Percentiles rank a stretch among this genome's conserved stretches.
Conservation (phyloP, 108 stramenopile genomes). For the Cylindrotheca closterium region DNA sequence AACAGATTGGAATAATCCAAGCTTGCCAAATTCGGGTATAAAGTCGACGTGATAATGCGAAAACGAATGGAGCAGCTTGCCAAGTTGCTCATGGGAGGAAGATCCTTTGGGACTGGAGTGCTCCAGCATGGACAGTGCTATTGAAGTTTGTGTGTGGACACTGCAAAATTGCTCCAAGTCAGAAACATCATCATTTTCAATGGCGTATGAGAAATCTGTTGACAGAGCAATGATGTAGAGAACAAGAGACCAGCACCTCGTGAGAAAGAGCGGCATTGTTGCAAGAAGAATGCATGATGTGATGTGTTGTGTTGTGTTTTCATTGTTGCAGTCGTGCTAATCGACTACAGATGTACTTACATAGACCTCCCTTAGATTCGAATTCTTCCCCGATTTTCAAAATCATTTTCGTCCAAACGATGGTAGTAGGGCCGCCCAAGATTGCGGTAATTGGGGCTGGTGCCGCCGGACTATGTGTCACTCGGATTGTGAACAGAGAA, state of each 20-base stretch:
- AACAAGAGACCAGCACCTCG: too few relatives aligned
- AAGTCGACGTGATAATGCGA: not conserved
- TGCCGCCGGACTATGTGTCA: slow-evolving; percentile 71
- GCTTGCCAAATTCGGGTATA: not conserved
- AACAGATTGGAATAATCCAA: not conserved
- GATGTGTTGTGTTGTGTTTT: too few relatives aligned
- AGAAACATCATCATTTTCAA: not conserved
- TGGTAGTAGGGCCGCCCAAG: slow-evolving; percentile 12
- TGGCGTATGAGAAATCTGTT: too few relatives aligned
- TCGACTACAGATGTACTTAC: too few relatives aligned
- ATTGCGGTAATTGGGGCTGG: slow-evolving; percentile 86
- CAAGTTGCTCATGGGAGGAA: not conserved
- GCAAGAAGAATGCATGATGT: too few relatives aligned
- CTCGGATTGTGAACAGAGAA: slow-evolving; percentile 56
- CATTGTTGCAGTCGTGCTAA: too few relatives aligned
- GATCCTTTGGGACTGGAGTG: not conserved
- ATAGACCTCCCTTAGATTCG: too few relatives aligned
- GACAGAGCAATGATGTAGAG: too few relatives aligned
- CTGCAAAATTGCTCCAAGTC: not conserved
- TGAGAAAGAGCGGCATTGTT: too few relatives aligned
- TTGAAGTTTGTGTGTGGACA: not conserved
- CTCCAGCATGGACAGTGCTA: not conserved
- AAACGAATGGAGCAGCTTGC: not conserved
- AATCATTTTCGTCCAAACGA: too few relatives aligned
- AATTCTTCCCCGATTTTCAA: too few relatives aligned